phyloP scores from a whole-genome alignment of 208 protist species.

The Porcisia hertigi region DNA sequence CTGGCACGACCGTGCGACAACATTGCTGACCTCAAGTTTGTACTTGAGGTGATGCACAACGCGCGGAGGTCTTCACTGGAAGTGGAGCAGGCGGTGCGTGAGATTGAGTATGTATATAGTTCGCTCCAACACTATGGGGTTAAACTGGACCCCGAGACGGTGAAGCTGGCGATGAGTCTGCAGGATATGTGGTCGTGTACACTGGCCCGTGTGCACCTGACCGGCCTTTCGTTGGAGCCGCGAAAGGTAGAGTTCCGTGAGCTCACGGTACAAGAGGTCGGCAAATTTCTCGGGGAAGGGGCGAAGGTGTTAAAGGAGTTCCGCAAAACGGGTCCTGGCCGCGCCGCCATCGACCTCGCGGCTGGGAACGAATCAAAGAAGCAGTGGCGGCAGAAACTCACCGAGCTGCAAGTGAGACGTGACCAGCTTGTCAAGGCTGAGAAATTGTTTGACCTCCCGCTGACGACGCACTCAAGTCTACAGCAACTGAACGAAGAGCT shows the following conservation, averaged over 20 bases:
- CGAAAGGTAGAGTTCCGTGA: conserved; percentile 95
- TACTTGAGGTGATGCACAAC: conserved; percentile 95
- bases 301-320: conserved; percentile 74
- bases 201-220: conserved; percentile 67
- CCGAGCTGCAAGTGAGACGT: conserved; percentile 68
- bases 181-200: conserved; percentile 87
- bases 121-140: conserved; percentile 94
- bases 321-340: conserved; percentile 80
- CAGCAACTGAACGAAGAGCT: conserved; percentile 92
- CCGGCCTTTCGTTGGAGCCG: conserved; percentile 82
- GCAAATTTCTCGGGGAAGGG: conserved; percentile 67
- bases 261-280: conserved; percentile 91
- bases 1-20: conserved; percentile 87
- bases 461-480: conserved; percentile 93
- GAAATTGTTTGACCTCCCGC: conserved; percentile 96
- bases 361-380: conserved; percentile 90
- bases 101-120: conserved; percentile 95
- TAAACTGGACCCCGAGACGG: conserved; percentile 79
- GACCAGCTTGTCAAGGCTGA: conserved; percentile 95
- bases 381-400: conserved; percentile 83
- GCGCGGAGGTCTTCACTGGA: conserved; percentile 85
- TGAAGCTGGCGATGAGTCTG: conserved; percentile 77
- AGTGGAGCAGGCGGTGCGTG: conserved; percentile 93
- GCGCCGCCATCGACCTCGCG: conserved; percentile 85
- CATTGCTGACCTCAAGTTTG: conserved; percentile 96